These are phyloP conservation scores for Naganishia albida DNA, from an alignment of 1,284 basidiomycete genomes.

Conservation along the genomic window DNA sequence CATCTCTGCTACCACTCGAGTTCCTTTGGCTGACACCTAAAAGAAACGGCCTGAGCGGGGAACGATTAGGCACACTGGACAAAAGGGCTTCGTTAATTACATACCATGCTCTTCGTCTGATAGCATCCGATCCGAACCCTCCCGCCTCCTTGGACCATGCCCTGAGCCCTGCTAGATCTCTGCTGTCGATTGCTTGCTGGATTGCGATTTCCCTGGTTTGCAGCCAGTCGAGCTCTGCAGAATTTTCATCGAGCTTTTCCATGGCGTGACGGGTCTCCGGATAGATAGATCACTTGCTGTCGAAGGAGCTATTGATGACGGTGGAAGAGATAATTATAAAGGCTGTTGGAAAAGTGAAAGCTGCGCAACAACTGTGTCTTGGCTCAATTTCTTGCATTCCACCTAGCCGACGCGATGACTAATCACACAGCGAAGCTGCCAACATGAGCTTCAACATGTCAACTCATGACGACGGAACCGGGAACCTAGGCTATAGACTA, in stretches of 20 bases:
- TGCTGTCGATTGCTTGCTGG: constrained; percentile 40
- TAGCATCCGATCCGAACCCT: constrained; percentile 46
- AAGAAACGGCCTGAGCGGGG: constrained; percentile 28
- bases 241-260: neutral
- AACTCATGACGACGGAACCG: no score
- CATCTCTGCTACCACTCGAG: neutral
- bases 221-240: constrained; percentile 38
- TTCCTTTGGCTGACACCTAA: constrained; percentile 12
- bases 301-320: neutral
- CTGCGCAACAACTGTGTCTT: no score
- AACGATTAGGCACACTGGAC: neutral
- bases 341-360: no score
- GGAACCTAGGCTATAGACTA: no score
- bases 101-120: constrained; percentile 48
- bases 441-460: no score
- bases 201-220: constrained; percentile 40
- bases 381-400: no score
- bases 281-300: no score
- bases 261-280: neutral
- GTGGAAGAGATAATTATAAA: no score
- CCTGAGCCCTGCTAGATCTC: constrained; percentile 41
- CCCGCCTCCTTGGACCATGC: constrained; percentile 47
- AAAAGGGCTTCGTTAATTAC: constrained; percentile 29
- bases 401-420: no score
- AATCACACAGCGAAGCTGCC: no score